Base-by-base conservation (phyloP, 164 flowering plant genomes). In the Nymphaea thermarum region DNA sequence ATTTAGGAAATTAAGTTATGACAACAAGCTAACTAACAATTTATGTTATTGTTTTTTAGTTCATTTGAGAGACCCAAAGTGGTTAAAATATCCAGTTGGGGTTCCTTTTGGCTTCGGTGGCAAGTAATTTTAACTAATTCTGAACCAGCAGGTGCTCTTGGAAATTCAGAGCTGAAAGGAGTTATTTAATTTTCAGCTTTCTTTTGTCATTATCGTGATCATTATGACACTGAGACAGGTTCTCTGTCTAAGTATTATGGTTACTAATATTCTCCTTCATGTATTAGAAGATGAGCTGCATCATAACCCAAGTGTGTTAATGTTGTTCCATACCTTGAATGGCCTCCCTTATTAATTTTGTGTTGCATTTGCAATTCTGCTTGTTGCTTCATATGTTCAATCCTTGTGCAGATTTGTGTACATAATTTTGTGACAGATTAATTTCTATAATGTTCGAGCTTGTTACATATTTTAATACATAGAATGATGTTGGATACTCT, bases 31-130 rank as follows among this genome's bases (percentile, higher is more conserved):
- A 51, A 51, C 8, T 51, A 0, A 51, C 63, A 3, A n/a, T 66
- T 43, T 43, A 4, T 12, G 47, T 17, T 3, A 43, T 63, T 68
- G 3, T 62, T 74, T 61, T 78, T 74, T 80, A 89, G 98, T 75
- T 43, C 75, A 84, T 44, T 68, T 90, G 63, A 86, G 82, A 79
- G 96, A 97, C 69, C 99, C 99, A 66, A 95, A 89, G 77, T 95
- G 99, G 99, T 84, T 85, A 72, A 90, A 90, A 71, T 88, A 95
- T 63, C 91, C 95, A 67, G 89, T 76, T 12, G 99, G 99, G 25
- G 90, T 77, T 36, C 85, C 91, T 71, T 92, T 95, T 86, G 97
- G 99, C 67, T 95, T 95, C 82, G 98, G 99, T 44, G 99, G 99
- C 73, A 95, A 90, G 86, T 86, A 16, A 90, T 87, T 81, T 82